A percentile compares a stretch with the other conserved stretches of the same genome.
Evolutionary conservation across 495 filamentous ascomycete genomes (phyloP).

Genomic region (Lineolata rhizophorae): DNA sequence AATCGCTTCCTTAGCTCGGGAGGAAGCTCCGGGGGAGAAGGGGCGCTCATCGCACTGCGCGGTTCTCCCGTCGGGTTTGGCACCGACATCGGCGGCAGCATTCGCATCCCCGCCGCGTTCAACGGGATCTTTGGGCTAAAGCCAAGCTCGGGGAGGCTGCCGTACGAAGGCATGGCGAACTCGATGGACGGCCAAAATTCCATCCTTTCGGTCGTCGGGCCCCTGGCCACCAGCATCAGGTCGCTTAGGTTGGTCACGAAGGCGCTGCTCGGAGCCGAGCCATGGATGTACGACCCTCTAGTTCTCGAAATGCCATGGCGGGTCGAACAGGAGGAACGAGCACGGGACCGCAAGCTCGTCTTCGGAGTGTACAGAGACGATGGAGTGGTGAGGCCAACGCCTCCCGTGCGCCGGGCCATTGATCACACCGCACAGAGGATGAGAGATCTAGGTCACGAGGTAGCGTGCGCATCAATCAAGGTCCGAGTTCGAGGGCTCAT

Average conservation of each 20-base stretch:
- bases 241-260: slow-evolving; percentile 32
- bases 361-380: slow-evolving; percentile 33
- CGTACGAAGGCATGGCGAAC: slow-evolving; percentile 29
- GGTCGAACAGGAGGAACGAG: slow-evolving; percentile 25
- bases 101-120: slow-evolving; percentile 27
- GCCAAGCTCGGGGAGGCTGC: slow-evolving; percentile 22
- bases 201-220: slow-evolving; percentile 35
- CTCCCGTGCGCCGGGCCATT: slow-evolving; percentile 32
- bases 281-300: slow-evolving; percentile 44
- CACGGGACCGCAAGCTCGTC: slow-evolving; percentile 22
- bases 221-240: slow-evolving; percentile 26
- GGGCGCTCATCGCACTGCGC: slow-evolving; percentile 16
- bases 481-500: no score
- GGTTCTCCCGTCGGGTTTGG: slow-evolving; percentile 19
- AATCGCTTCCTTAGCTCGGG: slow-evolving; percentile 16
- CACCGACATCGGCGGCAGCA: slow-evolving; percentile 25
- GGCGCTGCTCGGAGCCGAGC: slow-evolving; percentile 28
- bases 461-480: slow-evolving; percentile 7
- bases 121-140: slow-evolving; percentile 24
- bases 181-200: slow-evolving; percentile 37
- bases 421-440: slow-evolving; percentile 28
- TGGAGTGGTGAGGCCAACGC: slow-evolving; percentile 25
- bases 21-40: slow-evolving; percentile 18
- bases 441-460: slow-evolving; percentile 30
- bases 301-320: slow-evolving; percentile 42